These are phyloP conservation scores for Alternaria atra DNA, from an alignment of 2,329 filamentous ascomycete genomes.

Conservation along the genomic window DNA sequence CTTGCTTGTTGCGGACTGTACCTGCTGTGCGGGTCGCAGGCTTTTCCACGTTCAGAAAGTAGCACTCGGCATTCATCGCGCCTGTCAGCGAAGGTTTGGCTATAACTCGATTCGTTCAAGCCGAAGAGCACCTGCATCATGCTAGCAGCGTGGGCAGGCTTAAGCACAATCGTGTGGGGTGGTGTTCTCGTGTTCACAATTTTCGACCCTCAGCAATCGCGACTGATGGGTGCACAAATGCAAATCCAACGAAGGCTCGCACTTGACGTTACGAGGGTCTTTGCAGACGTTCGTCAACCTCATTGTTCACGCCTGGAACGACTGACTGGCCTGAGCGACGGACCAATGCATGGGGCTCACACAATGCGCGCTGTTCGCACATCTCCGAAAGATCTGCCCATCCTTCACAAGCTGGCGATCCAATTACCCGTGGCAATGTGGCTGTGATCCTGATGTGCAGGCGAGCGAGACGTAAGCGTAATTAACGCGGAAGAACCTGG, in stretches of 20 bases:
- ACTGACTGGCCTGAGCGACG: neutral
- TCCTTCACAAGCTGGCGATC: neutral
- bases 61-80: neutral
- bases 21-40: neutral
- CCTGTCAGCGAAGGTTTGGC: neutral
- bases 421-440: neutral
- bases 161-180: neutral
- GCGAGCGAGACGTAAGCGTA: neutral
- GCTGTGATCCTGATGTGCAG: neutral
- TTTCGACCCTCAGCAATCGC: neutral
- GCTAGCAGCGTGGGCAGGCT: neutral
- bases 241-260: too few relatives aligned
- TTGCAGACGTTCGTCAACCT: too few relatives aligned
- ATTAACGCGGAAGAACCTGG: neutral
- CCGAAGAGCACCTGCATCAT: neutral
- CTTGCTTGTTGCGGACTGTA: too few relatives aligned
- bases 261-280: too few relatives aligned
- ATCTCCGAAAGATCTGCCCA: neutral
- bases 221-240: neutral
- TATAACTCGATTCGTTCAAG: neutral
- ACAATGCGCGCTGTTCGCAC: neutral
- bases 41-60: neutral
- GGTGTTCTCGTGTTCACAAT: neutral
- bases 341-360: neutral
- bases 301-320: too few relatives aligned